Evolutionary conservation across 352 stramenopile genomes (phyloP), one percentile per base, ranked within the genome.

Genomic region (Phytophthora europaea): DNA sequence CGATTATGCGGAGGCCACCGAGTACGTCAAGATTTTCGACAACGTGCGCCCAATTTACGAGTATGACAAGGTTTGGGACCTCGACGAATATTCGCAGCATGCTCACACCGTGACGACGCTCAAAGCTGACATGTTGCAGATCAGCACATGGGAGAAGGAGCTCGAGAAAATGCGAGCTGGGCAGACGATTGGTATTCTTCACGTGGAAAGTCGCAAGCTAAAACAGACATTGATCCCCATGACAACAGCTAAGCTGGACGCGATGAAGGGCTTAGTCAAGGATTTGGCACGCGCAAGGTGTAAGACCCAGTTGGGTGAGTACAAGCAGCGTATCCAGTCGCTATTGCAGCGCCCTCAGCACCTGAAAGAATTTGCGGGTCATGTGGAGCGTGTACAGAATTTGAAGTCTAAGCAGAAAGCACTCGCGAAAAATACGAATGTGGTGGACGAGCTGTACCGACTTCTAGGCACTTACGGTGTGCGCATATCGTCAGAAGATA

Each of bases 1-100:
- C 12, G 94, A 98, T 63, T 98, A 98, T 56, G 68, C 78, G 3
- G 89, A 97, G 53, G 94, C 90, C 4, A 76, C 88, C 28, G 91
- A 98, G 66, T 98, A 98, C 68, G 92, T 97, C 7, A 93, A 95
- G 59, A 95, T 93, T 58, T 98, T 98, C 75, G 91, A 98, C 69
- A 94, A 86, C 47, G 89, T 98, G 16, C 88, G 94, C 1, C 94
- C 95, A 6, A 98, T 98, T 43, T 98, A 95, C 71, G 92, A 97
- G 51, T 97, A 97, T 65, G 93, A 97, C 75, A 94, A 92, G 72
- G 74, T 86, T 1, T 98, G 94, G 88, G 88, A 98, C 73, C 88
- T 98, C 54, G 93, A 98, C 18, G 88, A 92, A 51, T 95, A 94
- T 62, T 88, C 87, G 0, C 85, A 92, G 55, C 86, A 84, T 34